Conservation (phyloP, 108 stramenopile genomes). For the Cyclotella kingstonii region DNA sequence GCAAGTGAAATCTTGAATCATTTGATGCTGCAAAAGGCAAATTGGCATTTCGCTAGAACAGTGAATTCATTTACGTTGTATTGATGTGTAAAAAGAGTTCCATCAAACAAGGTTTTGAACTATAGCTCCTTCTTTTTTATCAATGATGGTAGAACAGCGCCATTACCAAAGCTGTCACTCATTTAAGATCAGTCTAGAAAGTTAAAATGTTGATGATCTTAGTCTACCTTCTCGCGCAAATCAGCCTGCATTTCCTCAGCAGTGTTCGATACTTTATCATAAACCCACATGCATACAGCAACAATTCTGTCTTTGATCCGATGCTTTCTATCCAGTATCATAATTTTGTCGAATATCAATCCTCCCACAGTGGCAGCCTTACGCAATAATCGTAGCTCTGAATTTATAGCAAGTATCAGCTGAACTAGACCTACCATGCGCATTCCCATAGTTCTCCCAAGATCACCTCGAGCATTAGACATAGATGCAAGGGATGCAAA, state of each 20-base stretch:
- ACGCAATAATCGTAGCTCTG: constrained; percentile 57
- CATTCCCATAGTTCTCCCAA: constrained; percentile 79
- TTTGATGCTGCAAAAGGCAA: neutral
- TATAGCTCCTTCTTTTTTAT: neutral
- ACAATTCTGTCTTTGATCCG: constrained; percentile 69
- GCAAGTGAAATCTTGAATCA: neutral
- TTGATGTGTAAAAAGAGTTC: no score
- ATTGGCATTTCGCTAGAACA: no score
- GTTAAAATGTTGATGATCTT: neutral
- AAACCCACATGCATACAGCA: constrained; percentile 43
- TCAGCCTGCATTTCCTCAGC: constrained; percentile 38
- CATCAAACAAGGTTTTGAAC: no score
- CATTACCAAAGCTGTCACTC: neutral
- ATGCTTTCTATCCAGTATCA: constrained; percentile 88
- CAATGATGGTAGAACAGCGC: neutral
- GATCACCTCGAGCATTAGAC: constrained; percentile 63
- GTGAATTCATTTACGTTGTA: no score
- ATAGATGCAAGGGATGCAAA: constrained; percentile 62
- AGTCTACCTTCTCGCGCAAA: constrained; percentile 26
- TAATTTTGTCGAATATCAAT: constrained; percentile 68
- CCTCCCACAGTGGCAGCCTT: constrained; percentile 62
- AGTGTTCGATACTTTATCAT: constrained; percentile 49
- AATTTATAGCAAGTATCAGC: constrained; percentile 61
- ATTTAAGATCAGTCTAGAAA: neutral
- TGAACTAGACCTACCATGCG: constrained; percentile 61